Percentiles rank a stretch among this genome's conserved stretches.
Conservation (phyloP, 768 basidiomycete species). For the Pisolithus marmoratus region DNA sequence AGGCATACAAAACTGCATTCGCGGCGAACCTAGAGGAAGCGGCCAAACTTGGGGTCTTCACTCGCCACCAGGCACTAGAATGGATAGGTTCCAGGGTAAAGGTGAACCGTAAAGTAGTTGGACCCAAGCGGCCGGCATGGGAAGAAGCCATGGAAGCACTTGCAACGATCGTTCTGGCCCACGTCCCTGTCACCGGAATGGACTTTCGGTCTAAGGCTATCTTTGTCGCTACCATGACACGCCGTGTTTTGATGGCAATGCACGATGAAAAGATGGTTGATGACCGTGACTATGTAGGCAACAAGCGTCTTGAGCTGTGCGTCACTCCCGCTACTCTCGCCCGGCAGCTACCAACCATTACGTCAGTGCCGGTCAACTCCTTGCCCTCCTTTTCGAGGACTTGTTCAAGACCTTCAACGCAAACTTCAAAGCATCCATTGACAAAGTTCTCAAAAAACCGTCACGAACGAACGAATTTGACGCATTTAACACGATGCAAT, state of each 20-base stretch:
- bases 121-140: conserved; percentile 80
- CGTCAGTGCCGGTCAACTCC: conserved; percentile 85
- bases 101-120: conserved; percentile 71
- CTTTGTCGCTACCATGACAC: conserved; percentile 96
- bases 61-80: conserved; percentile 89
- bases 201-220: conserved; percentile 94
- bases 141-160: conserved; percentile 95
- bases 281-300: conserved; percentile 98
- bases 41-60: conserved; percentile 85
- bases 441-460: conserved; percentile 95
- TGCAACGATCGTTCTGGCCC: conserved; percentile 95
- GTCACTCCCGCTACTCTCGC: conserved; percentile 25
- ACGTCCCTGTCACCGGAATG: conserved; percentile 85
- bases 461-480: conserved; percentile 94
- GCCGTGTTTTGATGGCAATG: conserved; percentile 94
- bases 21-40: conserved; percentile 92
- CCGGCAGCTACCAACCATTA: conserved; percentile 6
- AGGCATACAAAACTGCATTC: conserved; percentile 81
- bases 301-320: conserved; percentile 96
- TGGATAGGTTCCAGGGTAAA: conserved; percentile 94
- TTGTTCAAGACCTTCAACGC: conserved; percentile 98
- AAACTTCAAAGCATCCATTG: conserved; percentile 90
- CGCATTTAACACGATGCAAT: conserved; percentile 89
- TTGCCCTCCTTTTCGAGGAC: conserved; percentile 95
- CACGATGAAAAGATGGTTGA: conserved; percentile 96